phyloP scores from a whole-genome alignment of 306 rosid species.

The Delonix regia region DNA sequence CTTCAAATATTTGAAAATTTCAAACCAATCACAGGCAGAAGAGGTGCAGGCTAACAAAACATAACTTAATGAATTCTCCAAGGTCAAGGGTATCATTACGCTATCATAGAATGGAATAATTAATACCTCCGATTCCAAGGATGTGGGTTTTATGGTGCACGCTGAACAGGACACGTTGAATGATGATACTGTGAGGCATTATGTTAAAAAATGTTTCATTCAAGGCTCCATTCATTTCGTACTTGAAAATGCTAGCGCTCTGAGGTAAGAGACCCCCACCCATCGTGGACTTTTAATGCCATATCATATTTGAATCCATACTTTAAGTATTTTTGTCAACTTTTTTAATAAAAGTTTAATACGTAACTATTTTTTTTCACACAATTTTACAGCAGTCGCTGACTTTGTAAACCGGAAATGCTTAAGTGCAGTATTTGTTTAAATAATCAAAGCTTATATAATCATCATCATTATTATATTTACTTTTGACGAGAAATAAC shows the following conservation, averaged over 20 bases:
- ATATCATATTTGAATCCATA: too few species aligned
- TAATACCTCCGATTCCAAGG: slow-evolving; percentile 44
- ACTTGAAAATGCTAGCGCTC: slow-evolving; percentile 56
- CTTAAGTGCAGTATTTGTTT: neutral
- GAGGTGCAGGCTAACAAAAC: slow-evolving; percentile 62
- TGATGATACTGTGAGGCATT: slow-evolving; percentile 76
- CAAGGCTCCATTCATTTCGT: slow-evolving; percentile 88
- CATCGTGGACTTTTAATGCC: neutral
- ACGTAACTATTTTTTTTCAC: too few species aligned
- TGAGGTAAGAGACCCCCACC: neutral
- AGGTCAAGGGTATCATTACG: slow-evolving; percentile 68
- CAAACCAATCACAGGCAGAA: slow-evolving; percentile 57
- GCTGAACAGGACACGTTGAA: slow-evolving; percentile 40
- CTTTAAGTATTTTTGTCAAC: too few species aligned
- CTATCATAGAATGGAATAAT: slow-evolving; percentile 66
- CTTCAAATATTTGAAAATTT: slow-evolving; percentile 23
- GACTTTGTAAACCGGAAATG: neutral
- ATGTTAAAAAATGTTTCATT: slow-evolving; percentile 66
- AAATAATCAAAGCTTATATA: neutral
- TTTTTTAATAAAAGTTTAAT: too few species aligned
- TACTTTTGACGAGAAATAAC: neutral
- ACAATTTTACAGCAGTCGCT: neutral
- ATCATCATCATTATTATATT: too few species aligned
- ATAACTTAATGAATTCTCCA: slow-evolving; percentile 64
- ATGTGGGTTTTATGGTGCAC: neutral